These are phyloP conservation scores for Colletotrichum higginsianum DNA, from an alignment of 2,329 filamentous ascomycete species.

Conservation along the genomic window DNA sequence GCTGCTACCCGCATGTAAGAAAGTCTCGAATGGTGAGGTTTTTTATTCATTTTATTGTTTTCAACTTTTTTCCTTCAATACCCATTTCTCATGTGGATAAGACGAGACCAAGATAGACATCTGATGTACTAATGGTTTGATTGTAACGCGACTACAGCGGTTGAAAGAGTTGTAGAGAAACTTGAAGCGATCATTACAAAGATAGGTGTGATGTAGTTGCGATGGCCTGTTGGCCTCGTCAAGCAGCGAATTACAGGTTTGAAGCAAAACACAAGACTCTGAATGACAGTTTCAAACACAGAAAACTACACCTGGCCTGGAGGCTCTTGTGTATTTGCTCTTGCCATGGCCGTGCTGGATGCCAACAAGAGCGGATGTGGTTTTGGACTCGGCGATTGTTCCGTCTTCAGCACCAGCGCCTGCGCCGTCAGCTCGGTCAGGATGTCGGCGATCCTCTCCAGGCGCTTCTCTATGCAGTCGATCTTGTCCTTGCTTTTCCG, in stretches of 20 bases:
- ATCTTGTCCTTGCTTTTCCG: slow-evolving; percentile 1
- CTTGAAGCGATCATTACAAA: too few relatives aligned
- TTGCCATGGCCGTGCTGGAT: not conserved
- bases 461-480: slow-evolving; percentile 21
- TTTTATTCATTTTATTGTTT: too few relatives aligned
- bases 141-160: too few relatives aligned
- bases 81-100: too few relatives aligned
- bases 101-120: too few relatives aligned
- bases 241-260: not conserved
- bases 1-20: too few relatives aligned
- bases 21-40: too few relatives aligned
- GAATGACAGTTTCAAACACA: not conserved
- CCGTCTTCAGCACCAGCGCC: not conserved
- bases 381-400: not conserved
- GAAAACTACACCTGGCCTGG: not conserved
- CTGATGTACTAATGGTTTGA: too few relatives aligned
- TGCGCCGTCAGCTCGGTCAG: slow-evolving; percentile 14
- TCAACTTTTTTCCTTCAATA: too few relatives aligned
- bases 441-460: slow-evolving; percentile 3
- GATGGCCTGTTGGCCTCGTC: too few relatives aligned
- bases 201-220: too few relatives aligned
- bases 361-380: not conserved
- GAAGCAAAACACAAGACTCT: not conserved
- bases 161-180: too few relatives aligned
- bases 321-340: not conserved